A percentile compares a stretch with the other conserved stretches of the same genome.
Evolutionary conservation across 371 early-diverging fungal genomes (phyloP).

Genomic region (Mucor mucedo): DNA sequence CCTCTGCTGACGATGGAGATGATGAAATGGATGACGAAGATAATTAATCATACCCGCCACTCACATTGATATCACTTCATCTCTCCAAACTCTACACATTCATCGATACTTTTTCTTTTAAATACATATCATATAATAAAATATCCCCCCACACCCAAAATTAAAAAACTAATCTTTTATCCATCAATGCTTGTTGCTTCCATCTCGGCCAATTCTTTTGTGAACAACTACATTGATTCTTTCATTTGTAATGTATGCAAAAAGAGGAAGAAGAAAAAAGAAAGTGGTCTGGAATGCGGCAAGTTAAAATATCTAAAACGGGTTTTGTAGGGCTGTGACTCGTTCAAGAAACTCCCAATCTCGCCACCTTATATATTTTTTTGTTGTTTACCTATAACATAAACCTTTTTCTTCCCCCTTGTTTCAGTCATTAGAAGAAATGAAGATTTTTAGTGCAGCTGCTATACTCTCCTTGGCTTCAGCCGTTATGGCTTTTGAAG

Average conservation of each 20-base stretch:
- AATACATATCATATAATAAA: not conserved
- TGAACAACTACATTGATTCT: no score
- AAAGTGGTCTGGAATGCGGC: no score
- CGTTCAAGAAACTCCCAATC: no score
- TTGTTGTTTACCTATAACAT: not conserved
- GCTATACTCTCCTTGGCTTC: slow-evolving; percentile 29
- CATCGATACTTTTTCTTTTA: not conserved
- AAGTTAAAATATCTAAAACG: no score
- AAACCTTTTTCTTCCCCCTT: slow-evolving; percentile 14
- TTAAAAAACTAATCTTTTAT: no score
- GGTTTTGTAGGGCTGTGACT: no score
- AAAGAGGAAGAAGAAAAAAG: no score
- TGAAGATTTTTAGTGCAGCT: slow-evolving; percentile 28
- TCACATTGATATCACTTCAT: not conserved
- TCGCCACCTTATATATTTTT: no score
- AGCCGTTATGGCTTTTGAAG: slow-evolving; percentile 39
- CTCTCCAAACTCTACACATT: not conserved
- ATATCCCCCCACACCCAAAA: no score
- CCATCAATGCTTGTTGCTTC: no score
- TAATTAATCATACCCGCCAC: not conserved
- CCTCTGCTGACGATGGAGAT: slow-evolving; percentile 47
- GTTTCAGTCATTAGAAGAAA: slow-evolving; percentile 10
- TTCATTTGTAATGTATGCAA: no score
- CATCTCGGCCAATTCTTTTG: no score
- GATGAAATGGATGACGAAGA: slow-evolving; percentile 46